Conservation (phyloP, 345 rosid species). For the Eucalyptus polyanthemos region DNA sequence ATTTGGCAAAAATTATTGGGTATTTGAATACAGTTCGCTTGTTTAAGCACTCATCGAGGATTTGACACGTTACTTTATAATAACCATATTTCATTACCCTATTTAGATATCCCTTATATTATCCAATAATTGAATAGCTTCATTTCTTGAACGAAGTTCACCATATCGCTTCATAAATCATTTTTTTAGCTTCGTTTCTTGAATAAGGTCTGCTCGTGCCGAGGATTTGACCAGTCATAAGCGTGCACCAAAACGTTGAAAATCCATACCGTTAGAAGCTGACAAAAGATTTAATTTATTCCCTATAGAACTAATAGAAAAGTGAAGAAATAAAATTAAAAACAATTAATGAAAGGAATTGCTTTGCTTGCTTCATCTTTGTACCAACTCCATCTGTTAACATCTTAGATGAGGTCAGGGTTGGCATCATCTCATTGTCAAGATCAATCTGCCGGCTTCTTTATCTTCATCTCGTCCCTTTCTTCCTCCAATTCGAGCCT, state of each 20-base stretch:
- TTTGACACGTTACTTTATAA: neutral
- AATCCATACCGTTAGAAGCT: neutral
- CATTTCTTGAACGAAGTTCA: neutral
- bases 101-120: neutral
- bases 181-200: neutral
- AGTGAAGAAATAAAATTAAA: neutral
- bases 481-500: slow-evolving; percentile 19
- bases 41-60: neutral
- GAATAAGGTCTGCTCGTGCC: neutral
- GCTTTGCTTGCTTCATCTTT: slow-evolving; percentile 6
- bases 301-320: neutral
- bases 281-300: neutral
- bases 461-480: slow-evolving; percentile 11
- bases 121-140: neutral
- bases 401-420: slow-evolving; percentile 25
- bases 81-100: too few species aligned
- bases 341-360: neutral
- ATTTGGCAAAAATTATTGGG: neutral
- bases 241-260: neutral
- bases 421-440: slow-evolving; percentile 20
- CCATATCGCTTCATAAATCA: neutral
- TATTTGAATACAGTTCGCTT: neutral
- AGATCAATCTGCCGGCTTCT: neutral
- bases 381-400: slow-evolving; percentile 24
- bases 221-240: neutral